Percentiles rank a stretch among this genome's conserved stretches.
These are phyloP conservation scores for Kluyveromyces starmeri DNA, from an alignment of 805 yeast species.

Conservation along the genomic window DNA sequence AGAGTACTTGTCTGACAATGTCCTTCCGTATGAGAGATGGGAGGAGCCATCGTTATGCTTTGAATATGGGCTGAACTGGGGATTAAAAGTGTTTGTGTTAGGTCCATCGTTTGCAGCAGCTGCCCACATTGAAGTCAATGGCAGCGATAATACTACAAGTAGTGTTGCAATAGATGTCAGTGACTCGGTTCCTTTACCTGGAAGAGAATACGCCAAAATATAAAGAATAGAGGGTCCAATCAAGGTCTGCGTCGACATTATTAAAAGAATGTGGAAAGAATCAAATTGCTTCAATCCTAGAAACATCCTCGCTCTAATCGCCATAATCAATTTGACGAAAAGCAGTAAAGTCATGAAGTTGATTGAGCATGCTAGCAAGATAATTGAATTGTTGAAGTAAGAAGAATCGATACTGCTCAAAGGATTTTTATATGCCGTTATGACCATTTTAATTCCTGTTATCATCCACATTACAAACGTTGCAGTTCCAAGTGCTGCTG, in stretches of 20 bases:
- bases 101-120: slow-evolving; percentile 47
- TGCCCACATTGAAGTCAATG: slow-evolving; percentile 87
- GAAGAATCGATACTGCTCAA: slow-evolving; percentile 26
- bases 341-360: slow-evolving; percentile 53
- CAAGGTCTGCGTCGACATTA: slow-evolving; percentile 78
- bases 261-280: slow-evolving; percentile 67
- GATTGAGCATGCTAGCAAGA: slow-evolving; percentile 63
- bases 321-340: slow-evolving; percentile 53
- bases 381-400: slow-evolving; percentile 44
- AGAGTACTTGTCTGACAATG: slow-evolving; percentile 2
- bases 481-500: slow-evolving; percentile 41
- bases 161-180: slow-evolving; percentile 48
- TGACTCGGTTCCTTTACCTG: slow-evolving; percentile 29
- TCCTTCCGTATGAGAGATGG: slow-evolving; percentile 1
- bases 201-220: slow-evolving; percentile 42
- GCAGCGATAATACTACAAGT: slow-evolving; percentile 63
- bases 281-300: slow-evolving; percentile 80
- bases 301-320: slow-evolving; percentile 62
- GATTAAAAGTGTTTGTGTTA: slow-evolving; percentile 32
- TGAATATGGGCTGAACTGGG: slow-evolving; percentile 15
- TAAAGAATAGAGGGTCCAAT: slow-evolving; percentile 66
- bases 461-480: slow-evolving; percentile 53
- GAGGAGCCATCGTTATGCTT: slow-evolving; percentile 6
- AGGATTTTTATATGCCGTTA: slow-evolving; percentile 25
- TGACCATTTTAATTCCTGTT: slow-evolving; percentile 38